Evolutionary conservation across 345 rosid species (phyloP), one percentile per base, ranked within the genome.

Genomic region (Pistacia vera): DNA sequence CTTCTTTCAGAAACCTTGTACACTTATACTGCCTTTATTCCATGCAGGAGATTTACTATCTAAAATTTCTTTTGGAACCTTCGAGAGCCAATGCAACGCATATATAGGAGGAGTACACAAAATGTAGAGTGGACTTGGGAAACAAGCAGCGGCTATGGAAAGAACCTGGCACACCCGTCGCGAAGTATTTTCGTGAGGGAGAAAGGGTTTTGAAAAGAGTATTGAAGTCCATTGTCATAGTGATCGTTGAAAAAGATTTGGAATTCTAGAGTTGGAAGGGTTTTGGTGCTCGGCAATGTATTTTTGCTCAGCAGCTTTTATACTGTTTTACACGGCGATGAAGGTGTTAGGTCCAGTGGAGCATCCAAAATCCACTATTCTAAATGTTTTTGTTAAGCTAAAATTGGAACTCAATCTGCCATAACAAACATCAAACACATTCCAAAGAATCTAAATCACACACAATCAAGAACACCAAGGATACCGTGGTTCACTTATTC

Each of bases 341-440:
- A 90, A 86, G 2, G 96, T 86, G 84, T 90, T 88, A 1, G 93
- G 91, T 28, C 93, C 93, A 5, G 82, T 72, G 2, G 93, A 86
- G 65, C 89, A 87, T 17, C 92, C 93, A 35, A 85, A 75, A 73
- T 91, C 96, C 0, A 86, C 92, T 33, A 91, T 78, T 5, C 17
- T 69, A 67, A 88, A 49, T 2, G 67, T 55, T 46, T 25, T 25
- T 25, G 25, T 25, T 25, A 25, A 25, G 25, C 25, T 25, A 25
- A 25, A 25, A 25, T 25, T 25, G 0, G 25, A 25, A 25, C 25
- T 25, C 25, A 25, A 25, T 25, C 25, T 25, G 25, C 25, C 25
- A 25, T 0, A 25, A 25, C 25, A 25, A 25, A 25, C 25, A 25
- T 25, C 25, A 25, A 25, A 25, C 25, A 25, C 25, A 25, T 25